phyloP scores from a whole-genome alignment of 169 alveolate genomes.

The Plasmodium blacklocki region DNA sequence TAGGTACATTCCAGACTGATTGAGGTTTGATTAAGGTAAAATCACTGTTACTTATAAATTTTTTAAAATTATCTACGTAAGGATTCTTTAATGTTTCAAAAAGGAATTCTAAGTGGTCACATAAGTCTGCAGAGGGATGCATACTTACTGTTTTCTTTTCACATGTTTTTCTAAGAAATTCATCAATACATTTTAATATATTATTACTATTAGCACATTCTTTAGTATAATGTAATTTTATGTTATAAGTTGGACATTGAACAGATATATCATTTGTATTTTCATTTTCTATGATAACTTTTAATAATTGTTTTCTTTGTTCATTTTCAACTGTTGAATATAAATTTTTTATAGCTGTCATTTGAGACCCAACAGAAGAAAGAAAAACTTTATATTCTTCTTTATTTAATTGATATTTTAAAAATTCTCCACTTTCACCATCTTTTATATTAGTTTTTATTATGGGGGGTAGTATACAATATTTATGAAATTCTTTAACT shows the following conservation, averaged over 20 bases:
- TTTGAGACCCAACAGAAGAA: slow-evolving; percentile 9
- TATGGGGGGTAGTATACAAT: slow-evolving; percentile 54
- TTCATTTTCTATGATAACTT: slow-evolving; percentile 18
- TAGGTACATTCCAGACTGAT: slow-evolving; percentile 20
- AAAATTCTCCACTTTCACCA: not conserved
- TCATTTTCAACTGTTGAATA: slow-evolving; percentile 16
- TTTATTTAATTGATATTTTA: slow-evolving; percentile 30
- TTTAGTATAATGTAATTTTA: slow-evolving; percentile 38
- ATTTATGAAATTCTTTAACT: slow-evolving; percentile 38
- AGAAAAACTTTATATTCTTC: slow-evolving; percentile 58
- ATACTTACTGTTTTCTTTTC: not conserved
- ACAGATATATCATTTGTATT: not conserved
- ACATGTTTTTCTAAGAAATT: slow-evolving; percentile 26
- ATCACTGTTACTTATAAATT: slow-evolving; percentile 11
- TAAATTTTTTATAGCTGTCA: slow-evolving; percentile 47
- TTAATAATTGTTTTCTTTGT: slow-evolving; percentile 11
- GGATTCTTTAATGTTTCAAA: slow-evolving; percentile 20
- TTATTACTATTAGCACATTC: slow-evolving; percentile 13
- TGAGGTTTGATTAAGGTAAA: slow-evolving; percentile 22
- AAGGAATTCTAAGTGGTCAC: slow-evolving; percentile 47
- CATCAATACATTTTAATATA: slow-evolving; percentile 53
- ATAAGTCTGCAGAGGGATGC: not conserved
- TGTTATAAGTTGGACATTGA: slow-evolving; percentile 20
- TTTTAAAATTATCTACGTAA: slow-evolving; percentile 11
- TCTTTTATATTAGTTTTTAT: slow-evolving; percentile 29